Percentiles rank a stretch among this genome's conserved stretches.
These are phyloP conservation scores for Entonaema liquescens DNA, from an alignment of 495 filamentous ascomycete genomes.

Conservation along the genomic window DNA sequence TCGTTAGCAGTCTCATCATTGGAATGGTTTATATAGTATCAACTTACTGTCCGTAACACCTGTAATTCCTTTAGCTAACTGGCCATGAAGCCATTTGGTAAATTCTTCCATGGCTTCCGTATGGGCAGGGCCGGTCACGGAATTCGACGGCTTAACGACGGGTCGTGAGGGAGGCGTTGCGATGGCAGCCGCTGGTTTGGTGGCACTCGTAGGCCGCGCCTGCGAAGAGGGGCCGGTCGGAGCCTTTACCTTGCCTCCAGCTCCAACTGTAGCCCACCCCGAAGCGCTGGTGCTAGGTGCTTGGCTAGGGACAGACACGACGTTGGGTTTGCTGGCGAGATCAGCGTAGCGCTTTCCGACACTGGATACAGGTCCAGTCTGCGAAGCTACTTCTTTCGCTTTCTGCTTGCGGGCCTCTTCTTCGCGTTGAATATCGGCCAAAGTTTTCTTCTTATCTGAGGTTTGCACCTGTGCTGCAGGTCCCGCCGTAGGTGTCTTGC, in stretches of 20 bases:
- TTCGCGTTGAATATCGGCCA: conserved; percentile 96
- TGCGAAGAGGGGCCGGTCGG: conserved; percentile 66
- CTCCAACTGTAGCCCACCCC: conserved; percentile 97
- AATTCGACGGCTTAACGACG: conserved; percentile 43
- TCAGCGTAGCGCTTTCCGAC: conserved; percentile 92
- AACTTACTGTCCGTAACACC: conserved; percentile 57
- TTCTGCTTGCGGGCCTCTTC: conserved; percentile 90
- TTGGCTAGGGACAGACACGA: conserved; percentile 18
- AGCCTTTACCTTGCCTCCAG: conserved; percentile 87
- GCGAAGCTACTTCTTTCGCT: conserved; percentile 62
- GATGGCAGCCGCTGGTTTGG: conserved; percentile 43
- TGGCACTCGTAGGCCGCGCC: conserved; percentile 65
- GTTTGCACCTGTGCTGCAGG: conserved; percentile 53
- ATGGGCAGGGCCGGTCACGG: conserved; percentile 63
- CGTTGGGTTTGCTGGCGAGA: conserved; percentile 78
- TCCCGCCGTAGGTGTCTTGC: conserved; percentile 42
- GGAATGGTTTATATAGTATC: conserved; percentile 67
- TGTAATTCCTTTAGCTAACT: conserved; percentile 66
- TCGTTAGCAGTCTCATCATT: conserved; percentile 46
- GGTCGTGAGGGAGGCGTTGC: conserved; percentile 24
- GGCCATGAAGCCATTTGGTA: conserved; percentile 85
- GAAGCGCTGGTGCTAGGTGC: conserved; percentile 43
- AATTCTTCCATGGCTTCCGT: conserved; percentile 79
- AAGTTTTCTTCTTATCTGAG: conserved; percentile 78
- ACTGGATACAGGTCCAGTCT: conserved; percentile 60